Conservation (phyloP, 306 rosid genomes). For the Ormosia emarginata region DNA sequence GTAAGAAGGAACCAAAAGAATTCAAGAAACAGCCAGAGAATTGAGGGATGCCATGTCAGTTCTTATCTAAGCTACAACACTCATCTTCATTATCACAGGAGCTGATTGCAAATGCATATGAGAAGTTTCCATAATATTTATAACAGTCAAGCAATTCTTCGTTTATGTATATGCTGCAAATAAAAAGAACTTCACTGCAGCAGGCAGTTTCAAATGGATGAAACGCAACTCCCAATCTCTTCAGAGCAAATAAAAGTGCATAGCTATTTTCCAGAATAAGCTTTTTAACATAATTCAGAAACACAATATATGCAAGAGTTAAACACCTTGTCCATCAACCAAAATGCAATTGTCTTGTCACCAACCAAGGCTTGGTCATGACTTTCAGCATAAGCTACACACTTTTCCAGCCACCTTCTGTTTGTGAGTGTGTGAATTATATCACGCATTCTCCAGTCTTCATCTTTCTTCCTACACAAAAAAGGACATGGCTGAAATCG, state of each 20-base stretch:
- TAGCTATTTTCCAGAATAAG: not conserved
- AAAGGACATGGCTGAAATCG: not conserved
- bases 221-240: not conserved
- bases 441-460: constrained; percentile 82
- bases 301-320: constrained; percentile 11
- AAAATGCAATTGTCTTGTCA: constrained; percentile 96
- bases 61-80: constrained; percentile 12
- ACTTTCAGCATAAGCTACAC: constrained; percentile 95
- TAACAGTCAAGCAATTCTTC: not conserved
- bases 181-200: constrained; percentile 7
- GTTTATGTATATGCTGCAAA: constrained; percentile 7
- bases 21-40: not conserved
- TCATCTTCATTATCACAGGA: constrained; percentile 9
- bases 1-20: constrained; percentile 3
- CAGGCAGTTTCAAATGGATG: constrained; percentile 13
- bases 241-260: not conserved
- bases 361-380: constrained; percentile 99
- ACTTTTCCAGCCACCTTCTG: constrained; percentile 96
- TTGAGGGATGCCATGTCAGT: not conserved
- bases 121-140: constrained; percentile 12
- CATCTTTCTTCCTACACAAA: constrained; percentile 64
- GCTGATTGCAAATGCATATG: constrained; percentile 15
- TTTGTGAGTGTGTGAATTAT: constrained; percentile 77
- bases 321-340: constrained; percentile 99
- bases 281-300: constrained; percentile 14